Percentiles rank a stretch among this genome's conserved stretches.
phyloP scores from a whole-genome alignment of 1,284 basidiomycete genomes.

The Fomes fomentarius region DNA sequence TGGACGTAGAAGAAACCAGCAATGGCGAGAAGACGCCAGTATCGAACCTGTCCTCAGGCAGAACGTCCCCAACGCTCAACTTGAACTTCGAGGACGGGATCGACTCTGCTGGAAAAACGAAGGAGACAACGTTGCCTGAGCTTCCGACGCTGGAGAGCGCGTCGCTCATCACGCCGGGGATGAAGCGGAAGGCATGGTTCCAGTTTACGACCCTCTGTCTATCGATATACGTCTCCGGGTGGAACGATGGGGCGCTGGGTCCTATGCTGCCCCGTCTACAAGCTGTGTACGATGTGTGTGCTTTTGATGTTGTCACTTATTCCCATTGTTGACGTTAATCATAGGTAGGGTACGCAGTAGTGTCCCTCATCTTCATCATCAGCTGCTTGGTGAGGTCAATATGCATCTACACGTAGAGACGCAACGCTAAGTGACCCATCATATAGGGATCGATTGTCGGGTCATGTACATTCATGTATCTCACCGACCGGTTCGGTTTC shows the following conservation, averaged over 20 bases:
- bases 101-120: background rate
- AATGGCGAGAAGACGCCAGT: constrained; percentile 9
- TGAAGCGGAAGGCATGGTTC: constrained; percentile 26
- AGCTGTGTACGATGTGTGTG: constrained; percentile 49
- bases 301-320: too few relatives aligned
- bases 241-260: constrained; percentile 67
- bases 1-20: background rate
- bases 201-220: constrained; percentile 45
- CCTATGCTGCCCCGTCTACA: constrained; percentile 61
- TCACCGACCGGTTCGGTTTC: constrained; percentile 57
- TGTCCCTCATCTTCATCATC: constrained; percentile 60
- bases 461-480: constrained; percentile 49
- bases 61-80: constrained; percentile 11
- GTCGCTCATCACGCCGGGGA: constrained; percentile 9
- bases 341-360: constrained; percentile 45
- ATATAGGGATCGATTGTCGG: constrained; percentile 50
- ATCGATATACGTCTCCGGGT: constrained; percentile 51
- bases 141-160: constrained; percentile 1
- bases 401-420: background rate
- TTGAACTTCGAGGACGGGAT: background rate
- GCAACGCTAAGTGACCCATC: background rate
- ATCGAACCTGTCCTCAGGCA: background rate
- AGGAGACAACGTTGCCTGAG: background rate
- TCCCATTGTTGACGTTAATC: too few relatives aligned
- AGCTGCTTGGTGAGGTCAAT: constrained; percentile 48